Evolutionary conservation across 257 asterid species (phyloP).

Genomic region (Fraxinus cuspidata): DNA sequence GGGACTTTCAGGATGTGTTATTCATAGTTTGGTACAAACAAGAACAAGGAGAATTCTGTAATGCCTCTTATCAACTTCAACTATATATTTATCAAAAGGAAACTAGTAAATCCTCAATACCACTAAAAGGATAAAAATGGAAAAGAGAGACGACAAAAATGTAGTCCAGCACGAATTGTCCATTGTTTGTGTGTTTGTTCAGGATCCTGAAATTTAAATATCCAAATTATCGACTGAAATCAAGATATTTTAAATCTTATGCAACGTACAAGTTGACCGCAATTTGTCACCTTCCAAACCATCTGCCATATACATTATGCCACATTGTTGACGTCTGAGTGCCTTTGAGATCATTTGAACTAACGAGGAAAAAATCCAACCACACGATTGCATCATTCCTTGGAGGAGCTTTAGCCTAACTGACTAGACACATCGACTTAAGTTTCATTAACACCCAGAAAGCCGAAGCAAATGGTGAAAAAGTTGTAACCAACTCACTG

Average conservation of each 20-base stretch:
- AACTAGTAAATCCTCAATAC: neutral
- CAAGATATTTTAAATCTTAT: neutral
- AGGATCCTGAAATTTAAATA: neutral
- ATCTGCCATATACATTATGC: no score
- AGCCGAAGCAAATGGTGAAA: slow-evolving; percentile 74
- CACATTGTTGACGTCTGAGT: no score
- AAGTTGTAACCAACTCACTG: slow-evolving; percentile 71
- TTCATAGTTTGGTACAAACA: neutral
- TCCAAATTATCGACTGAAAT: neutral
- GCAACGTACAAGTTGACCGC: neutral
- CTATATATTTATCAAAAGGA: neutral
- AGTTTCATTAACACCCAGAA: no score
- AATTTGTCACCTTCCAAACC: no score
- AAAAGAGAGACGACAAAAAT: no score
- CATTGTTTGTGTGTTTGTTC: neutral
- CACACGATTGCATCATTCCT: no score
- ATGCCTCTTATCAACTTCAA: neutral
- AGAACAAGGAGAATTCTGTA: neutral
- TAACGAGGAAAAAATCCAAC: no score
- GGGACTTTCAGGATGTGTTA: neutral
- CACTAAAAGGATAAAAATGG: no score
- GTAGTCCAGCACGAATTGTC: neutral
- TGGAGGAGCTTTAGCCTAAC: no score
- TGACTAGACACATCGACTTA: no score
- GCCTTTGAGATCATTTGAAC: no score